Conservation (phyloP, 148 eudicot species). For the Cornus controversa region DNA sequence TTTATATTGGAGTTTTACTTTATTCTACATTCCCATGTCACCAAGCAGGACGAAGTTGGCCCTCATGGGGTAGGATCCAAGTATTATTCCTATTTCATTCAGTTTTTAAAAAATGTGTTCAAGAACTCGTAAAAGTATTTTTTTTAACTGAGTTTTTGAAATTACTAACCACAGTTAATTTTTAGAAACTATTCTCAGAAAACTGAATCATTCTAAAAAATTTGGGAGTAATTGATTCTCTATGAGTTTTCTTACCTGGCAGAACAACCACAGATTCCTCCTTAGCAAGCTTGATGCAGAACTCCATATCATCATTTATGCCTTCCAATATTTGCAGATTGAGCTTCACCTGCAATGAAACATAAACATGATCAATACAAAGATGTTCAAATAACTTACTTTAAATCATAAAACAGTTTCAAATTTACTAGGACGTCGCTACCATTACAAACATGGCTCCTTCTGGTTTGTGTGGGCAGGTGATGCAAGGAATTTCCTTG, state of each 20-base stretch:
- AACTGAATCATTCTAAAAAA: too few species aligned
- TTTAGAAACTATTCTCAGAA: too few species aligned
- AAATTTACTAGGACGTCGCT: not conserved
- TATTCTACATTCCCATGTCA: too few species aligned
- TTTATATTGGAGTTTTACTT: too few species aligned
- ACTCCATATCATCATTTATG: conserved; percentile 20
- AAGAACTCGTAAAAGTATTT: too few species aligned
- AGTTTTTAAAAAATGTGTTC: too few species aligned
- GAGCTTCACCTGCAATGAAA: conserved; percentile 49
- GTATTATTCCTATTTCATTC: too few species aligned
- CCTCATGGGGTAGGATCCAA: too few species aligned
- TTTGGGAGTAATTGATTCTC: too few species aligned
- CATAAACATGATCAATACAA: not conserved
- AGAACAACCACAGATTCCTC: conserved; percentile 50
- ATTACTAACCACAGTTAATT: too few species aligned
- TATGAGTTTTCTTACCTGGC: conserved; percentile 40
- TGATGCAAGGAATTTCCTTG: conserved; percentile 48
- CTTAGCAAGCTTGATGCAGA: conserved; percentile 38
- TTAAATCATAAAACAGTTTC: not conserved
- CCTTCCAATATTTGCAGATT: conserved; percentile 43
- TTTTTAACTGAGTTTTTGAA: too few species aligned
- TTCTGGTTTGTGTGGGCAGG: conserved; percentile 60
- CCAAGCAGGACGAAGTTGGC: too few species aligned
- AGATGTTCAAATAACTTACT: not conserved
- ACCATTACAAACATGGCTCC: conserved; percentile 65